Evolutionary conservation across 495 filamentous ascomycete genomes (phyloP).

Genomic region (Aspergillus carlsbadensis): DNA sequence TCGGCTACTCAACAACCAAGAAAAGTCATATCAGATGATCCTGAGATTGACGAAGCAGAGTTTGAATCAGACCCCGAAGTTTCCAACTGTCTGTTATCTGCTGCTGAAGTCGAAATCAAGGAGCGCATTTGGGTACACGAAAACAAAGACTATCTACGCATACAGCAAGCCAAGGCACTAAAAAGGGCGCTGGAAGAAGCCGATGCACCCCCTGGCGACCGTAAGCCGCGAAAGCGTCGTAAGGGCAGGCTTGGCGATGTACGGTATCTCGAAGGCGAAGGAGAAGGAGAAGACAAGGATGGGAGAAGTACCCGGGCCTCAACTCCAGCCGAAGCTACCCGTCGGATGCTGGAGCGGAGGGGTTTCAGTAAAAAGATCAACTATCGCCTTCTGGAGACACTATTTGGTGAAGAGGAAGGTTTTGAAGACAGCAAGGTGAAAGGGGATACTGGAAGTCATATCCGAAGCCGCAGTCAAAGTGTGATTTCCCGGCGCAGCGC

Average conservation of each 20-base stretch:
- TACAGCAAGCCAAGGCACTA: constrained; percentile 73
- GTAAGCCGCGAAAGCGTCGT: constrained; percentile 47
- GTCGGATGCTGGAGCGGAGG: constrained; percentile 68
- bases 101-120: constrained; percentile 71
- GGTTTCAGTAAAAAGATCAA: constrained; percentile 81
- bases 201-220: constrained; percentile 44
- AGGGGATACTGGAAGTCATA: constrained; percentile 33
- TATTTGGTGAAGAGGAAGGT: constrained; percentile 37
- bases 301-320: constrained; percentile 39
- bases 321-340: constrained; percentile 69
- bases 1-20: constrained; percentile 6
- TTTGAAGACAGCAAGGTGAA: constrained; percentile 32
- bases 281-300: constrained; percentile 39
- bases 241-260: constrained; percentile 51
- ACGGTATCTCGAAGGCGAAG: constrained; percentile 47
- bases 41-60: constrained; percentile 69
- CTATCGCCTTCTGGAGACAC: constrained; percentile 63
- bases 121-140: constrained; percentile 90
- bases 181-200: constrained; percentile 59
- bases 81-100: constrained; percentile 66
- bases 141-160: constrained; percentile 86
- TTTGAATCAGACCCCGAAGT: constrained; percentile 83
- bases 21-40: constrained; percentile 38
- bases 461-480: constrained; percentile 40
- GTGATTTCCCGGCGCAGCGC: constrained; percentile 38